phyloP scores from a whole-genome alignment of 2,329 filamentous ascomycete genomes.

The Helminthosporium solani region DNA sequence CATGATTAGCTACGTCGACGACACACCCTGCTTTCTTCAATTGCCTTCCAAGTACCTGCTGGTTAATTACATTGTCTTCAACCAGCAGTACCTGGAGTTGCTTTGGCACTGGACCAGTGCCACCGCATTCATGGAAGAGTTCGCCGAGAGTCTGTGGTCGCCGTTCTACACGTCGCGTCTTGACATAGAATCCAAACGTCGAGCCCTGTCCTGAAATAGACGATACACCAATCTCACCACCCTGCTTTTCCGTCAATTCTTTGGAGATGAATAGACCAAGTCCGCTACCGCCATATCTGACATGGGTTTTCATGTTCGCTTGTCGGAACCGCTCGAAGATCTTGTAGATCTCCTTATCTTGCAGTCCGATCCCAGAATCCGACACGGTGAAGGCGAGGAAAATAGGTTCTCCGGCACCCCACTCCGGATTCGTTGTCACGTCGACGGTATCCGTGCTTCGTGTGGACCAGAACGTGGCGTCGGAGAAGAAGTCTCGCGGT shows the following conservation, averaged over 20 bases:
- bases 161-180: slow-evolving; percentile 27
- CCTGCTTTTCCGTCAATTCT: slow-evolving; percentile 47
- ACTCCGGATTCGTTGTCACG: slow-evolving; percentile 33
- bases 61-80: slow-evolving; percentile 45
- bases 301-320: slow-evolving; percentile 39
- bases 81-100: slow-evolving; percentile 37
- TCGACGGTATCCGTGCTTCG: slow-evolving; percentile 21
- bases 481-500: slow-evolving; percentile 28
- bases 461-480: slow-evolving; percentile 34
- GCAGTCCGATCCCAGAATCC: slow-evolving; percentile 47
- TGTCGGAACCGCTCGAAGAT: slow-evolving; percentile 42
- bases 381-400: slow-evolving; percentile 43
- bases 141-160: slow-evolving; percentile 11
- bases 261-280: slow-evolving; percentile 50
- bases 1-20: slow-evolving; percentile 38
- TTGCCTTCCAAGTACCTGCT: slow-evolving; percentile 39
- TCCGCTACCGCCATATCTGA: slow-evolving; percentile 48
- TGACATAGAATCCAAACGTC: slow-evolving; percentile 50
- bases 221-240: slow-evolving; percentile 49
- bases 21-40: slow-evolving; percentile 36
- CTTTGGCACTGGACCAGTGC: slow-evolving; percentile 4
- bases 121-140: slow-evolving; percentile 10
- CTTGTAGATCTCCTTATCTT: slow-evolving; percentile 41
- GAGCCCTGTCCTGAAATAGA: slow-evolving; percentile 40
- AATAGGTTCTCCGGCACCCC: slow-evolving; percentile 42